phyloP scores from a whole-genome alignment of 371 early-diverging fungal genomes.

The Mucor circinelloides region DNA sequence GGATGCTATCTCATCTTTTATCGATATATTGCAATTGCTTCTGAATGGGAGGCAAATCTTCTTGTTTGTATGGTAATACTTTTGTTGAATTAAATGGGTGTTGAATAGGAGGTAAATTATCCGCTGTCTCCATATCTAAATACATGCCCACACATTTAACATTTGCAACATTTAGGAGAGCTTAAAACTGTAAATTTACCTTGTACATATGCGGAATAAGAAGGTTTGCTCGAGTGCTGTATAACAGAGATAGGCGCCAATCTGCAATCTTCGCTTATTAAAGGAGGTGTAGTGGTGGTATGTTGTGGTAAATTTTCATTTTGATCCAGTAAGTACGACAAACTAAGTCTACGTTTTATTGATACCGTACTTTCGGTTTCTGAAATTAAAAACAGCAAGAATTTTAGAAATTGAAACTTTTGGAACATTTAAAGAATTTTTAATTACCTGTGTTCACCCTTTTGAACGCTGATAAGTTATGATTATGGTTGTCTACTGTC shows the following conservation, averaged over 20 bases:
- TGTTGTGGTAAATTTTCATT: constrained; percentile 2
- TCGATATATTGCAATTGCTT: background rate
- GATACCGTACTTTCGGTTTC: constrained; percentile 5
- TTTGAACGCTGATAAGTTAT: constrained; percentile 8
- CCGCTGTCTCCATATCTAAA: background rate
- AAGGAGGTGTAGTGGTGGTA: background rate
- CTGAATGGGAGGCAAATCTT: background rate
- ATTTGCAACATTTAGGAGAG: background rate
- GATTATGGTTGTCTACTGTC: background rate
- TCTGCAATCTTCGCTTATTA: background rate
- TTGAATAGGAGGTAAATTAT: constrained; percentile 3
- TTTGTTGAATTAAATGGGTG: constrained; percentile 2
- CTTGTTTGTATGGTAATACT: background rate
- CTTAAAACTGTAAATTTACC: background rate
- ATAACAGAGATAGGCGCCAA: background rate
- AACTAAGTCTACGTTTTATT: constrained; percentile 17
- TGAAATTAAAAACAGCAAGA: background rate
- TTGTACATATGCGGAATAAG: background rate
- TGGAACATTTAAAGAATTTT: background rate
- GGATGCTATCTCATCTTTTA: background rate
- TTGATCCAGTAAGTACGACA: constrained; percentile 23
- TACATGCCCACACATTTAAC: background rate
- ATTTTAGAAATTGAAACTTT: background rate
- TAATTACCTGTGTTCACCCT: background rate
- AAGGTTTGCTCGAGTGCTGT: background rate